Conservation (phyloP, 2,329 filamentous ascomycete genomes). For the Xenoacremonium recifei region DNA sequence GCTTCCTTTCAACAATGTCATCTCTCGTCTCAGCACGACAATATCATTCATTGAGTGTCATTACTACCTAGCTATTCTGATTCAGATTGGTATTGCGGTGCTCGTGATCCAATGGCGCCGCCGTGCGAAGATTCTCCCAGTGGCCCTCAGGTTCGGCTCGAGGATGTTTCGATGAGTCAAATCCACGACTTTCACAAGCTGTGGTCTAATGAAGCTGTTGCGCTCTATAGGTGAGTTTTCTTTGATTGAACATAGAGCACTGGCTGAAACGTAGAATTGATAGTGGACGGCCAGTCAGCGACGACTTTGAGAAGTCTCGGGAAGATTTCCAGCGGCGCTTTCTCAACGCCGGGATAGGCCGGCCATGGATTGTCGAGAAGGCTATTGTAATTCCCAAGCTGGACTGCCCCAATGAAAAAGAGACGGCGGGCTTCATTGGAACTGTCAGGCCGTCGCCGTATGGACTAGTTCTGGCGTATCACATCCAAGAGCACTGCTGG, state of each 20-base stretch:
- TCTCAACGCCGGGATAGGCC: not conserved
- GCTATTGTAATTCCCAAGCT: constrained; percentile 1
- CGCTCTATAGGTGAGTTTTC: constrained; percentile 3
- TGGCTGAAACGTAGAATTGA: too few relatives aligned
- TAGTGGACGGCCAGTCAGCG: not conserved
- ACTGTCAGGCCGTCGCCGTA: not conserved
- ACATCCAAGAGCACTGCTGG: constrained; percentile 1
- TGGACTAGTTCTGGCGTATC: constrained; percentile 1
- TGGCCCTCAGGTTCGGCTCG: not conserved
- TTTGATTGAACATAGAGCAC: not conserved
- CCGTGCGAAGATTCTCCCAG: not conserved
- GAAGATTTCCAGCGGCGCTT: not conserved
- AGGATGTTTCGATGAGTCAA: not conserved
- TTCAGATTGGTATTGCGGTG: too few relatives aligned
- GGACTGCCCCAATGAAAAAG: not conserved
- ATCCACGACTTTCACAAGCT: constrained; percentile 6
- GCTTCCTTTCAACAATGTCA: too few relatives aligned
- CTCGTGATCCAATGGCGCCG: not conserved
- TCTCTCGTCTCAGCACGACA: too few relatives aligned
- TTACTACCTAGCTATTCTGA: too few relatives aligned
- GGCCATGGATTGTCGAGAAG: constrained; percentile 4
- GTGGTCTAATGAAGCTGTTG: constrained; percentile 3
- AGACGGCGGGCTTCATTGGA: constrained; percentile 4
- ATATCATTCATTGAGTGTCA: too few relatives aligned
- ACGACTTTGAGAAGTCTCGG: constrained; percentile 1